Percentiles rank a stretch among this genome's conserved stretches.
Conservation (phyloP, 257 asterid species). For the Jacaranda copaia region DNA sequence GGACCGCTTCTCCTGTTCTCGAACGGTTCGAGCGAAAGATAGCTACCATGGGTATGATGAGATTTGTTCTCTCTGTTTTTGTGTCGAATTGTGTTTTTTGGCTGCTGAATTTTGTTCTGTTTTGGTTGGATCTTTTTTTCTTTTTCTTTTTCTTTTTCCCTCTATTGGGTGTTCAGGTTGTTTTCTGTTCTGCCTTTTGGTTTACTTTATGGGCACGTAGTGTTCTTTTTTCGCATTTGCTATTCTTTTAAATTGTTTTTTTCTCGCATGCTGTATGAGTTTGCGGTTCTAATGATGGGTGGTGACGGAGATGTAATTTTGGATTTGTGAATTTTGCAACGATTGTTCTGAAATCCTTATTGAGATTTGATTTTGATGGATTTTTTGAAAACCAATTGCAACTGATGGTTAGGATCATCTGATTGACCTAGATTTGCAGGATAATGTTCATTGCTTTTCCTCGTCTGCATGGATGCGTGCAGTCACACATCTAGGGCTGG, state of each 20-base stretch:
- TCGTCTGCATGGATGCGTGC: neutral
- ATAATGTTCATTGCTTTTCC: neutral
- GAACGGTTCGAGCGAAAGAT: slow-evolving; percentile 58
- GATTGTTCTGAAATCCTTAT: neutral
- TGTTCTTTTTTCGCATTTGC: neutral
- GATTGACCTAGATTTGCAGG: neutral
- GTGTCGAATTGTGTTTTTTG: slow-evolving; percentile 1
- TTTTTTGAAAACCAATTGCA: neutral
- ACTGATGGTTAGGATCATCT: too few species aligned
- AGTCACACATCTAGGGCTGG: neutral
- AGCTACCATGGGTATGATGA: slow-evolving; percentile 68
- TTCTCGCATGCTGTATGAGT: neutral
- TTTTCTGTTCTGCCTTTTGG: neutral
- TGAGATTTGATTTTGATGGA: neutral
- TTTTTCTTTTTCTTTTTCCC: neutral
- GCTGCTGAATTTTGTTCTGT: neutral
- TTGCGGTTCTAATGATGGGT: too few species aligned
- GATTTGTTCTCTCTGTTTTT: neutral
- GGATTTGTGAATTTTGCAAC: neutral
- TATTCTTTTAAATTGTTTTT: neutral
- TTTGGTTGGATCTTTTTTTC: neutral
- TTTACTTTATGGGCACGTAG: too few species aligned
- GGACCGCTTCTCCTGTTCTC: slow-evolving; percentile 52
- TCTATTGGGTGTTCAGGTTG: neutral
- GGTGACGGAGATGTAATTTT: neutral